These are phyloP conservation scores for Phaeosphaeria sp. DNA, from an alignment of 2,329 filamentous ascomycete genomes.

Conservation along the genomic window DNA sequence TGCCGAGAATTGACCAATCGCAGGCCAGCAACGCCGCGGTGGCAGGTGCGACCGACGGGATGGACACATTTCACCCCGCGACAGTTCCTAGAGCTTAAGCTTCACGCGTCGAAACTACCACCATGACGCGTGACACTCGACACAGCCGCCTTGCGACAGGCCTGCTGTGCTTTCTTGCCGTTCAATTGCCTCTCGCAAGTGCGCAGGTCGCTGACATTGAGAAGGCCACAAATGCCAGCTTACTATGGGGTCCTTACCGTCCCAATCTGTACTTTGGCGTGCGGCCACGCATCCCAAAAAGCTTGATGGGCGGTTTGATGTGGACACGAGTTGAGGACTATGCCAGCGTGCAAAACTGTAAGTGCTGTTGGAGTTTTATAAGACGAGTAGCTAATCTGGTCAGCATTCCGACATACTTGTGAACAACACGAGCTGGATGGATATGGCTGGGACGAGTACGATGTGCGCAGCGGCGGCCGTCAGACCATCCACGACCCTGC, in stretches of 20 bases:
- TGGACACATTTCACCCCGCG: conserved; percentile 22
- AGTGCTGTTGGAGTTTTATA: conserved; percentile 39
- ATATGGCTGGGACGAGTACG: conserved; percentile 98
- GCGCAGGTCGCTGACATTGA: conserved; percentile 47
- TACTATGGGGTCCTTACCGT: conserved; percentile 95
- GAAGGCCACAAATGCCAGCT: conserved; percentile 73
- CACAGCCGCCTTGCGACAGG: conserved; percentile 26
- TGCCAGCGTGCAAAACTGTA: conserved; percentile 75
- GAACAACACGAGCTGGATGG: conserved; percentile 95
- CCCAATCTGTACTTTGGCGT: conserved; percentile 95
- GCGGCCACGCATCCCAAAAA: conserved; percentile 79
- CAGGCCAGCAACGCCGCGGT: conserved; percentile 10
- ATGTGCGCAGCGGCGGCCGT: conserved; percentile 82
- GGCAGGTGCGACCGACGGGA: conserved; percentile 4
- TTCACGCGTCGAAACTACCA: conserved; percentile 20
- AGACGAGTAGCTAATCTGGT: conserved; percentile 13
- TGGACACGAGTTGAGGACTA: conserved; percentile 89
- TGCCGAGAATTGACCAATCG: conserved; percentile 21
- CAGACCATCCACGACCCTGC: conserved; percentile 90
- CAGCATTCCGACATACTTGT: conserved; percentile 91
- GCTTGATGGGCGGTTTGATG: conserved; percentile 81
- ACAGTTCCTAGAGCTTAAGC: conserved; percentile 19
- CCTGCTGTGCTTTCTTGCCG: conserved; percentile 26
- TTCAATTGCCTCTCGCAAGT: conserved; percentile 30
- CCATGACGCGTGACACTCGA: conserved; percentile 34